Evolutionary conservation across 2,329 filamentous ascomycete species (phyloP).

Genomic region (Rutstroemia sydowiana): DNA sequence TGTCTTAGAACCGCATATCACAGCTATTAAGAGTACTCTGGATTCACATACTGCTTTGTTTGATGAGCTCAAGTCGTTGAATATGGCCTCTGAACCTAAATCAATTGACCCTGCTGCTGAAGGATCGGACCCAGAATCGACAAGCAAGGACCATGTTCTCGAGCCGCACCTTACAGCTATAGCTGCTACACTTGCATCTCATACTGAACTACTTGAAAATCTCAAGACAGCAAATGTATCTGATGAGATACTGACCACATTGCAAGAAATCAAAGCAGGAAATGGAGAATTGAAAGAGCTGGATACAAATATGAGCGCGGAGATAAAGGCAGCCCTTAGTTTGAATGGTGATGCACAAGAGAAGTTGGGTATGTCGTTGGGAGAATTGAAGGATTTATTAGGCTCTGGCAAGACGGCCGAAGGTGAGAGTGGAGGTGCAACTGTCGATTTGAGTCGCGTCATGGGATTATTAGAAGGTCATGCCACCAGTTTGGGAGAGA

Average conservation of each 20-base stretch:
- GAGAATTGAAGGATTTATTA: not conserved
- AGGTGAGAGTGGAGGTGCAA: not conserved
- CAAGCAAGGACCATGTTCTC: constrained; percentile 21
- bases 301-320: not conserved
- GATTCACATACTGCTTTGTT: constrained; percentile 16
- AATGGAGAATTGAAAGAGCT: not conserved
- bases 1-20: constrained; percentile 3
- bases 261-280: constrained; percentile 13
- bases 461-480: constrained; percentile 14
- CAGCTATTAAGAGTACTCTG: constrained; percentile 15
- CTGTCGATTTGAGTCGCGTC: not conserved
- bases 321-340: not conserved
- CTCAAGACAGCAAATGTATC: constrained; percentile 26
- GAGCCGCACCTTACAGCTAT: constrained; percentile 28
- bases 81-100: too few species aligned
- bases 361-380: not conserved
- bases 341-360: constrained; percentile 8
- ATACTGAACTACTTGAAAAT: constrained; percentile 19
- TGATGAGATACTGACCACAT: constrained; percentile 27
- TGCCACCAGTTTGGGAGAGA: constrained; percentile 8
- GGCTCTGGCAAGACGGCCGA: not conserved
- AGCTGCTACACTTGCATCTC: constrained; percentile 19
- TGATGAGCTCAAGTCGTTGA: constrained; percentile 21
- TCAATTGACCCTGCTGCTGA: too few species aligned
- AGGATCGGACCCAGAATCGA: too few species aligned